Evolutionary conservation across 2,329 filamentous ascomycete genomes (phyloP).

Genomic region (Ophidiomyces ophidiicola): DNA sequence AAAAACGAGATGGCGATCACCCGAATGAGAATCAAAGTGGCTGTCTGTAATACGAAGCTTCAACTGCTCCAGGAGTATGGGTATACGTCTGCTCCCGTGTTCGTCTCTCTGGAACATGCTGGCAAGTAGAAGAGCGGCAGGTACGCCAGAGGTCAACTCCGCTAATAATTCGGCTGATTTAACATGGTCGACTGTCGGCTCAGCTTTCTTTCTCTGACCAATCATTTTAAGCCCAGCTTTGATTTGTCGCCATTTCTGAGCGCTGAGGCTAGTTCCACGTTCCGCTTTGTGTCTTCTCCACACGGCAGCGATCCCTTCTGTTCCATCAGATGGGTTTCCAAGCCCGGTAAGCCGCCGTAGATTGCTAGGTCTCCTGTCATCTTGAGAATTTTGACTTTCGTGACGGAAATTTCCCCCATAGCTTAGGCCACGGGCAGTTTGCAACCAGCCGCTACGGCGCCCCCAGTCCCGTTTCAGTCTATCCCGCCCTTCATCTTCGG

Average conservation of each 20-base stretch:
- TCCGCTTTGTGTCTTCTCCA: conserved; percentile 43
- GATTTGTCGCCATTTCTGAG: conserved; percentile 81
- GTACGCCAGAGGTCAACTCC: conserved; percentile 80
- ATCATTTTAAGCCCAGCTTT: conserved; percentile 77
- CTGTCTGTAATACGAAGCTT: conserved; percentile 81
- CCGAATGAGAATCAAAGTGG: conserved; percentile 46
- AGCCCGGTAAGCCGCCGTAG: conserved; percentile 53
- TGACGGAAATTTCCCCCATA: conserved; percentile 35
- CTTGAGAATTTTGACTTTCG: conserved; percentile 41
- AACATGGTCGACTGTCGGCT: conserved; percentile 74
- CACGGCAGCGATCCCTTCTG: conserved; percentile 51
- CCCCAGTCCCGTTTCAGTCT: conserved; percentile 46
- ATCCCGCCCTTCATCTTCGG: conserved; percentile 63
- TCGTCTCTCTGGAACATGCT: conserved; percentile 98
- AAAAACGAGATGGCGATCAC: conserved; percentile 69
- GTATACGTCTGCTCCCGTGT: conserved; percentile 87
- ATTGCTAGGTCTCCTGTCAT: conserved; percentile 49
- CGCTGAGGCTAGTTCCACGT: conserved; percentile 57
- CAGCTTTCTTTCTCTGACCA: conserved; percentile 66
- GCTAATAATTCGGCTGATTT: conserved; percentile 96
- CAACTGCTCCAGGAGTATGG: conserved; percentile 86
- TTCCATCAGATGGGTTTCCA: conserved; percentile 50
- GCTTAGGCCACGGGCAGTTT: conserved; percentile 33
- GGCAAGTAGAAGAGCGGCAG: conserved; percentile 83
- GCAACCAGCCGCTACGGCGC: conserved; percentile 49